These are phyloP conservation scores for Auriculariales sp. DNA, from an alignment of 768 basidiomycete genomes.

Conservation along the genomic window DNA sequence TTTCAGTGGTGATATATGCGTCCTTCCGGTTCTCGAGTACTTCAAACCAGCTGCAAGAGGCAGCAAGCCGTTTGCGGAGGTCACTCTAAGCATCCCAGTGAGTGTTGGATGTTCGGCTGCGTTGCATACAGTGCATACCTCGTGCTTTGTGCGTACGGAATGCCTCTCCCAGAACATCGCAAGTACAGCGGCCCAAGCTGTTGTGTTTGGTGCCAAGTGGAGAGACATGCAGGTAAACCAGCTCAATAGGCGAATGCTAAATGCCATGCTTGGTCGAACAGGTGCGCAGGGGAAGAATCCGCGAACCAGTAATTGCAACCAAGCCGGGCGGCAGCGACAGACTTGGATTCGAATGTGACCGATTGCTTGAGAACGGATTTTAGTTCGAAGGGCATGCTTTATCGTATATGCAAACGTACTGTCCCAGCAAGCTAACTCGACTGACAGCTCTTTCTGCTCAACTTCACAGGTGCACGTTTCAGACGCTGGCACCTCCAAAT, in stretches of 20 bases:
- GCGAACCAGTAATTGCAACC: neutral
- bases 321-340: neutral
- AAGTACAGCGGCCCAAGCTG: neutral
- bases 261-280: neutral
- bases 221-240: neutral
- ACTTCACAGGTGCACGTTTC: too few species aligned
- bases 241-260: neutral
- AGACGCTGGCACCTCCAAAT: too few species aligned
- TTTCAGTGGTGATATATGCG: neutral
- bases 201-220: neutral
- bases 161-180: neutral
- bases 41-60: neutral
- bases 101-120: neutral
- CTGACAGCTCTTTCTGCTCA: too few species aligned
- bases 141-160: too few species aligned
- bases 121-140: neutral
- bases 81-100: neutral
- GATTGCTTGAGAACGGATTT: too few species aligned
- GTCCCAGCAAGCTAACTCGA: too few species aligned
- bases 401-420: too few species aligned
- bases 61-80: neutral
- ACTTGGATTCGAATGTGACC: too few species aligned
- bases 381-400: too few species aligned
- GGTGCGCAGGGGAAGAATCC: neutral
- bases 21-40: neutral